Conservation (phyloP, 768 basidiomycete genomes). For the Asterophora lycoperdoides region DNA sequence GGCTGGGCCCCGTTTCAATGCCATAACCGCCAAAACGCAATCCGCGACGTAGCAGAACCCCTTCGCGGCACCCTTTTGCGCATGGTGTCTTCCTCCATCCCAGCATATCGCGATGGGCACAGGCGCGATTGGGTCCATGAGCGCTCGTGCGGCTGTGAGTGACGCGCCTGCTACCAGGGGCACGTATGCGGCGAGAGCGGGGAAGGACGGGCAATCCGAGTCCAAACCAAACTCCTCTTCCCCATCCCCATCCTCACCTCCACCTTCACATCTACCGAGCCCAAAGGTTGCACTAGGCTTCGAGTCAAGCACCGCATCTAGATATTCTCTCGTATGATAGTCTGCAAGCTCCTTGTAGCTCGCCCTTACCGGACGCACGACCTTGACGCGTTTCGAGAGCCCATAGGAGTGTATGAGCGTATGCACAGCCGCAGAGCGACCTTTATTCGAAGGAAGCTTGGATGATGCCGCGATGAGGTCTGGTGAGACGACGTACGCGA, state of each 20-base stretch:
- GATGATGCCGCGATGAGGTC: constrained; percentile 54
- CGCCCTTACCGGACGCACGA: constrained; percentile 54
- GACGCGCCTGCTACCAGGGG: constrained; percentile 72
- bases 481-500: constrained; percentile 54
- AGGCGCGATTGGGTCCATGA: constrained; percentile 48
- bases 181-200: constrained; percentile 64
- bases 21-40: constrained; percentile 75
- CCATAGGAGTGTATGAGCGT: constrained; percentile 52
- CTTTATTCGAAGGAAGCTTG: constrained; percentile 64
- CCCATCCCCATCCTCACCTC: too few relatives aligned
- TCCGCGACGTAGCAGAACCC: constrained; percentile 97
- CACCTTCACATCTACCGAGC: too few relatives aligned
- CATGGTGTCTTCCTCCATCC: constrained; percentile 95
- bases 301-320: constrained; percentile 51
- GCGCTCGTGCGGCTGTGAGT: constrained; percentile 62
- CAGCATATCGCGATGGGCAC: constrained; percentile 64
- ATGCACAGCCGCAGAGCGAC: constrained; percentile 64
- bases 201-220: constrained; percentile 75
- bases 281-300: constrained; percentile 16
- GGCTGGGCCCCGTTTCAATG: constrained; percentile 41
- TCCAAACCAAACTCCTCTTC: constrained; percentile 31
- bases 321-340: constrained; percentile 72
- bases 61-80: constrained; percentile 68
- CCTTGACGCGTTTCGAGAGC: constrained; percentile 34
- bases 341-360: constrained; percentile 50